These are phyloP conservation scores for Wickerhamiella pararugosa DNA, from an alignment of 1,139 yeast species.

Conservation along the genomic window DNA sequence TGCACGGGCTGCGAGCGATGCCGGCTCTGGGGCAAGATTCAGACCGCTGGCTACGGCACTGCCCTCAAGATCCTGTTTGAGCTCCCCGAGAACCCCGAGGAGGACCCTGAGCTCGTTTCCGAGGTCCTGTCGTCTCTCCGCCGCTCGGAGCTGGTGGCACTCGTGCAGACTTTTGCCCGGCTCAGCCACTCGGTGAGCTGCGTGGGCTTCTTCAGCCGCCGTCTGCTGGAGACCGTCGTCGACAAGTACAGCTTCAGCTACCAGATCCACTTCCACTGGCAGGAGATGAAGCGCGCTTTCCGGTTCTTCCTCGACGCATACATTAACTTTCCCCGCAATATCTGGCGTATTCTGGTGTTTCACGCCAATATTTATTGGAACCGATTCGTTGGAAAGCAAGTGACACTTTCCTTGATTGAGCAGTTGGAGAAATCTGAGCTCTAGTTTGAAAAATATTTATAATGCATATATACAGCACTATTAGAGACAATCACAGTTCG, in stretches of 20 bases:
- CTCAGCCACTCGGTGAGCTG: slow-evolving; percentile 71
- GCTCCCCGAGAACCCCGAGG: slow-evolving; percentile 35
- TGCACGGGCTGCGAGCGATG: slow-evolving; percentile 98
- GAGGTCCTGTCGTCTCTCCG: slow-evolving; percentile 37
- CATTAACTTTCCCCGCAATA: slow-evolving; percentile 47
- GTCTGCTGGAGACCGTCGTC: slow-evolving; percentile 11
- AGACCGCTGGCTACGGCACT: slow-evolving; percentile 94
- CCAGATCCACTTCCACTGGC: slow-evolving; percentile 39
- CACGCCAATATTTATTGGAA: slow-evolving; percentile 54
- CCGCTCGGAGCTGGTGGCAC: slow-evolving; percentile 77
- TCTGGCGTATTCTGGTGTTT: slow-evolving; percentile 37
- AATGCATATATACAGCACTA: too few species aligned
- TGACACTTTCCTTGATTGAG: neutral
- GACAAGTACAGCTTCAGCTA: slow-evolving; percentile 11
- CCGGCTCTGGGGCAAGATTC: slow-evolving; percentile 94
- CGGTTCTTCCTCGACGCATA: slow-evolving; percentile 55
- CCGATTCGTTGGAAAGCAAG: slow-evolving; percentile 41
- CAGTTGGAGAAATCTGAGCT: neutral
- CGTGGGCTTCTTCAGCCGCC: slow-evolving; percentile 41
- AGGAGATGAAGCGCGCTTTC: slow-evolving; percentile 47
- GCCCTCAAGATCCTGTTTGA: slow-evolving; percentile 84
- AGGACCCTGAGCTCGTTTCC: slow-evolving; percentile 26
- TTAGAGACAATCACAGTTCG: too few species aligned
- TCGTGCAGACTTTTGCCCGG: slow-evolving; percentile 83
- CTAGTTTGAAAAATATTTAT: too few species aligned